These are phyloP conservation scores for Penicillium maclennaniae DNA, from an alignment of 495 filamentous ascomycete genomes.

Conservation along the genomic window DNA sequence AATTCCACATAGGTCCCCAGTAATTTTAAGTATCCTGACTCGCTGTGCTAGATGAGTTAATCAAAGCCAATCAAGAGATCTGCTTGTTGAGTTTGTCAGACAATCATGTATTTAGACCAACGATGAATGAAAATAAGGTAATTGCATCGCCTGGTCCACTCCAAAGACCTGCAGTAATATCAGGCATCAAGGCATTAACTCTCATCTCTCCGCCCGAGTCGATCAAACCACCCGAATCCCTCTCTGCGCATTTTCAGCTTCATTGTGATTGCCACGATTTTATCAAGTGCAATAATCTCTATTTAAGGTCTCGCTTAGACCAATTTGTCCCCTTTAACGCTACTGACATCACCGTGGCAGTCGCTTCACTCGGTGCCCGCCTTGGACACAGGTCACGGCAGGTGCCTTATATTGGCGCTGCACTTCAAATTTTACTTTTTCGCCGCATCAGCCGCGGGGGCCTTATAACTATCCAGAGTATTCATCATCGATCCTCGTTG, in stretches of 20 bases:
- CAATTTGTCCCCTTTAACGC: not conserved
- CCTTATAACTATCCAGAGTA: not conserved
- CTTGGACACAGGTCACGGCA: conserved; percentile 4
- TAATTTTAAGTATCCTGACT: no score
- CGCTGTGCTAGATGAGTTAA: no score
- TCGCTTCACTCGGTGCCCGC: not conserved
- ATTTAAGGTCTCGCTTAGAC: not conserved
- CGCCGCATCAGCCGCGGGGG: not conserved
- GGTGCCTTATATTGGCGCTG: conserved; percentile 1
- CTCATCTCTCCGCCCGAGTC: not conserved
- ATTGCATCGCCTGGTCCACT: no score
- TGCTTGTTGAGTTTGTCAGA: no score
- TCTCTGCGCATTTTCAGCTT: not conserved
- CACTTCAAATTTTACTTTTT: not conserved
- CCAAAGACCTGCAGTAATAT: not conserved
- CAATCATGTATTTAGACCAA: no score
- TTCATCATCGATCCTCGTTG: not conserved
- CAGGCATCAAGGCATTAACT: not conserved
- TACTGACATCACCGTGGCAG: conserved; percentile 12
- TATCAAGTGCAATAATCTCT: not conserved
- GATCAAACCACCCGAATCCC: not conserved
- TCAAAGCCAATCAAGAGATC: no score
- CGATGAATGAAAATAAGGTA: no score
- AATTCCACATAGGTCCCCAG: no score
- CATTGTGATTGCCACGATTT: not conserved